A percentile compares a stretch with the other conserved stretches of the same genome.
Conservation (phyloP, 2,329 filamentous ascomycete genomes). For the Fusarium sp. region DNA sequence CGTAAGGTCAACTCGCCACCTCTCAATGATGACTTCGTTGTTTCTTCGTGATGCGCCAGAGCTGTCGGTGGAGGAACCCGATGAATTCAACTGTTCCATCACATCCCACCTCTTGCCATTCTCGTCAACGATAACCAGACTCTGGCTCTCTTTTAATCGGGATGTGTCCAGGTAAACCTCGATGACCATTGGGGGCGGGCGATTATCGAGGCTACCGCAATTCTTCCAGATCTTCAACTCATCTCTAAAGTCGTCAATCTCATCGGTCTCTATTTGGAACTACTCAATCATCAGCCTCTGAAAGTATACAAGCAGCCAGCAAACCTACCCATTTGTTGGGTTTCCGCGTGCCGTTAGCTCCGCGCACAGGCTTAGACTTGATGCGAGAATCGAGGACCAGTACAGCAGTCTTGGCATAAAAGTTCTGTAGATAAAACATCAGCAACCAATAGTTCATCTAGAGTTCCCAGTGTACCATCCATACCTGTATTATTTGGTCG, state of each 20-base stretch:
- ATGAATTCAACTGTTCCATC: slow-evolving; percentile 81
- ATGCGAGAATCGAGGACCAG: slow-evolving; percentile 87
- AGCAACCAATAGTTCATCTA: slow-evolving; percentile 13
- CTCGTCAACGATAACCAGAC: slow-evolving; percentile 89
- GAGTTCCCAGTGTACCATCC: slow-evolving; percentile 8
- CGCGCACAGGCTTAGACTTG: slow-evolving; percentile 70
- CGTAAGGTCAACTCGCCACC: slow-evolving; percentile 90
- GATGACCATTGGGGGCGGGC: slow-evolving; percentile 87
- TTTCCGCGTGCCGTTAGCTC: slow-evolving; percentile 65
- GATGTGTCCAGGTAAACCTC: slow-evolving; percentile 91
- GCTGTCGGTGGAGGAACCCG: slow-evolving; percentile 67
- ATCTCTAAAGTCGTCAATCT: slow-evolving; percentile 89
- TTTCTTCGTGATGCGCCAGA: slow-evolving; percentile 62
- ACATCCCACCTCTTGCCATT: slow-evolving; percentile 95
- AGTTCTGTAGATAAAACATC: slow-evolving; percentile 75
- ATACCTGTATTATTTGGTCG: slow-evolving; percentile 93
- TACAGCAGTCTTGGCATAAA: slow-evolving; percentile 89
- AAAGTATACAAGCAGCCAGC: not conserved
- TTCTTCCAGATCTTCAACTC: slow-evolving; percentile 86
- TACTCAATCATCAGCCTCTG: slow-evolving; percentile 57
- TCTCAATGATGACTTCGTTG: slow-evolving; percentile 87
- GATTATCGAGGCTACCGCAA: slow-evolving; percentile 82
- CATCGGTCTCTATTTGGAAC: slow-evolving; percentile 96
- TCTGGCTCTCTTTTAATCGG: slow-evolving; percentile 85
- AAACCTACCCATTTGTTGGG: slow-evolving; percentile 88